Evolutionary conservation across 2,329 filamentous ascomycete species (phyloP), one percentile per base, ranked within the genome.

Genomic region (Cadophora luteo-olivacea): DNA sequence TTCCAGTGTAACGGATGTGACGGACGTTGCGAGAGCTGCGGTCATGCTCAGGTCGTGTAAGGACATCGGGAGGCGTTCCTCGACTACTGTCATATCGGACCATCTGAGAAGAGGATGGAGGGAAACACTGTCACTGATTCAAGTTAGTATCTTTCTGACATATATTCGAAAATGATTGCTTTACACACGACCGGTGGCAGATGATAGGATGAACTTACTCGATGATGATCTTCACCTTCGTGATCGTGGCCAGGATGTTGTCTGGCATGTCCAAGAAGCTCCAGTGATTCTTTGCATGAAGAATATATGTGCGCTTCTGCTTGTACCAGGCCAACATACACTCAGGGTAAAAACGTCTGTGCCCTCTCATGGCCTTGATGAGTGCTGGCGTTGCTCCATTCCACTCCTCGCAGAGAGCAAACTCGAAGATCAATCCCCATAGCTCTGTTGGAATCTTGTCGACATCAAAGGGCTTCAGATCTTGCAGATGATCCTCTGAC

Each of bases 1-100:
- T 4, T 66, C 49, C 33, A 66, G 57, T 3, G 45, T 55, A 25
- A 66, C 48, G 24, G 57, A 62, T 11, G 45, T 62, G 65, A 66
- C 48, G 14, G 58, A 29, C 6, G 32, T 61, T 12, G 57, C 58
- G 9, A 57, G 32, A 7, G 36, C 16, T 22, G 48, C 58, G 24
- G 58, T 66, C 2, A 36, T 29, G 24, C 22, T 19, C 7, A 66
- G 49, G 33, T 62, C 33, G 16, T 55, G n/a, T n/a, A 61, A 19
- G 14, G 57, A 62, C 33, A 66, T 48, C 6, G 33, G 25, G 48
- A 22, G 4, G 16, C 38, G 29, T 5, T 48, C 25, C 12, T 19
- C 4, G n/a, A 49, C n/a, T 0, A 66, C 24, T 22, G 22, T 12
- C 22, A 60, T 29, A 7, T 49, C 57, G 45, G 9, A n/a, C 64